Percentiles rank a stretch among this genome's conserved stretches.
Evolutionary conservation across 495 filamentous ascomycete species (phyloP).

Genomic region (Podospora tetraspora): DNA sequence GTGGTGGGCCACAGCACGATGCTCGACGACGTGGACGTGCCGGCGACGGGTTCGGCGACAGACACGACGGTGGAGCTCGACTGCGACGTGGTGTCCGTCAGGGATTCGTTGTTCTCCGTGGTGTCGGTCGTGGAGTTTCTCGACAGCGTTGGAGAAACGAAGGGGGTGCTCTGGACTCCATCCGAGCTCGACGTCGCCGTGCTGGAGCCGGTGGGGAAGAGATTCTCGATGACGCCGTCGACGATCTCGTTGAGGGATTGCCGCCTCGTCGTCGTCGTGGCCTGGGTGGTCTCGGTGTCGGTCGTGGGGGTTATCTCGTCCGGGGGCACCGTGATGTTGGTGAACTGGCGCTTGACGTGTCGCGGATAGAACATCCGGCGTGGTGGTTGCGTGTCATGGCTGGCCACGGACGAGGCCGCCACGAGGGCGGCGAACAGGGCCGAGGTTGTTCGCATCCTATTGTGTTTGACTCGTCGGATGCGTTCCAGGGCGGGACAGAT

Average conservation of each 20-base stretch:
- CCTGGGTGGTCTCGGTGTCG: neutral
- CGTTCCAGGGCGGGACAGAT: constrained; percentile 6
- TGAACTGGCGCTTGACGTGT: constrained; percentile 53
- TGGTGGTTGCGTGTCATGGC: constrained; percentile 41
- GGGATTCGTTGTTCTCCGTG: neutral
- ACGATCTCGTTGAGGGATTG: neutral
- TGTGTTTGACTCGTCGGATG: constrained; percentile 20
- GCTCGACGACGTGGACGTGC: neutral
- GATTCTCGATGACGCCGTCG: neutral
- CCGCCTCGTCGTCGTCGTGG: neutral
- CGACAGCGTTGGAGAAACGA: neutral
- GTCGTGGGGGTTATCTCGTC: constrained; percentile 12
- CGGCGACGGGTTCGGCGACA: neutral
- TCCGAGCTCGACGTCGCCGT: neutral
- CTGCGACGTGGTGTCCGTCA: neutral
- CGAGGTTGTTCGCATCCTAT: constrained; percentile 45
- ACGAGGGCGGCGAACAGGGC: constrained; percentile 49
- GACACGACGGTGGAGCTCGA: neutral
- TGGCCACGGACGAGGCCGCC: constrained; percentile 46
- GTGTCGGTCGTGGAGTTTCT: neutral
- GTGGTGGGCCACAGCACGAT: neutral
- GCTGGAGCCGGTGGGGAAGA: neutral
- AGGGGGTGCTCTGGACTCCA: neutral
- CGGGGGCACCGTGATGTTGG: constrained; percentile 45
- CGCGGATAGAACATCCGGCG: constrained; percentile 55